phyloP scores from a whole-genome alignment of 768 basidiomycete genomes.

The Boletus tomentosulus region DNA sequence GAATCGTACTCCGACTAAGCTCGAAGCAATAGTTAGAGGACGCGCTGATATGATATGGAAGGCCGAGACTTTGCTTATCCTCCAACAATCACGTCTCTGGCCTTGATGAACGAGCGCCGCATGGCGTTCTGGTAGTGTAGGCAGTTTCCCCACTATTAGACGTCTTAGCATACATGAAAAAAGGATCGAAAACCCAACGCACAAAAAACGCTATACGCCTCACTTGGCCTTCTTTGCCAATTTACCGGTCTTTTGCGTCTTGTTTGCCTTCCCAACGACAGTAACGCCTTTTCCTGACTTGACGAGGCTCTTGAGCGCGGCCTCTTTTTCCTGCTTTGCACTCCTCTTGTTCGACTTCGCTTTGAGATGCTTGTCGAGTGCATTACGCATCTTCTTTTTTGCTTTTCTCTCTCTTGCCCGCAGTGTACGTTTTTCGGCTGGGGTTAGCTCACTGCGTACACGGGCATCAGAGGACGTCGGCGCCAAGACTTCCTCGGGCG shows the following conservation, averaged over 20 bases:
- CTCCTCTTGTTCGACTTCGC: slow-evolving; percentile 37
- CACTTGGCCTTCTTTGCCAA: slow-evolving; percentile 24
- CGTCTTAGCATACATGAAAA: not conserved
- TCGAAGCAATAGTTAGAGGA: not conserved
- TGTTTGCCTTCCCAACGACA: slow-evolving; percentile 69
- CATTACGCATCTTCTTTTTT: slow-evolving; percentile 63
- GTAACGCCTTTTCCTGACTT: slow-evolving; percentile 85
- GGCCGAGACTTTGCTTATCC: not conserved
- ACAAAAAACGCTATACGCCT: not conserved
- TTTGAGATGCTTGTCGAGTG: slow-evolving; percentile 55
- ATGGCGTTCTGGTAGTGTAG: not conserved
- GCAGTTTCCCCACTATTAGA: not conserved
- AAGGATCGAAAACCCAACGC: not conserved
- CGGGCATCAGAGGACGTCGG: slow-evolving; percentile 50
- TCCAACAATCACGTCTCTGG: not conserved
- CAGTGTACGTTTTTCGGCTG: slow-evolving; percentile 71
- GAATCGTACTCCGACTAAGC: not conserved
- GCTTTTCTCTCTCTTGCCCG: slow-evolving; percentile 67
- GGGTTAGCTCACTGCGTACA: slow-evolving; percentile 77
- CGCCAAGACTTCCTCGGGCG: slow-evolving; percentile 88
- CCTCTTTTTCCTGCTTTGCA: slow-evolving; percentile 80
- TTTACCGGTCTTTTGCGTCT: slow-evolving; percentile 27
- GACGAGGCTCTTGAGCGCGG: slow-evolving; percentile 75
- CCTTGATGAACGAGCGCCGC: not conserved
- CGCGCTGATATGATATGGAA: not conserved